phyloP scores from a whole-genome alignment of 139 green algal genomes.

The Eudorina sp. region DNA sequence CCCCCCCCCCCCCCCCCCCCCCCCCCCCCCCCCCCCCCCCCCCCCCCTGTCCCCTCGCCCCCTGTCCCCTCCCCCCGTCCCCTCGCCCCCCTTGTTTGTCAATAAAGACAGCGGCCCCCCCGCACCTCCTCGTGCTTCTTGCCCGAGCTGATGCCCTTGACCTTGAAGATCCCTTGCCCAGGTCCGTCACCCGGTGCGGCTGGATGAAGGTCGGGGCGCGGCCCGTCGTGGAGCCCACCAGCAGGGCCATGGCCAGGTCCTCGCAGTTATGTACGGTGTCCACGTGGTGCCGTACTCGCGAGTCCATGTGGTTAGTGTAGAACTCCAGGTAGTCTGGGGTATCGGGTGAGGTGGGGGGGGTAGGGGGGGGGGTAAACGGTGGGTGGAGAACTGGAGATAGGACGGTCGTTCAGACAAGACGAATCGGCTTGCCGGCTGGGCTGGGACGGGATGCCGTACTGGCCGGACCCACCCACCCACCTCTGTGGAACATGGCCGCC shows the following conservation, averaged over 20 bases:
- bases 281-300: conserved; percentile 60
- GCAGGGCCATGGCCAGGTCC: conserved; percentile 67
- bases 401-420: no score
- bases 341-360: no score
- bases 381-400: no score
- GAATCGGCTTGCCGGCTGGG: no score
- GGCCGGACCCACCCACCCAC: conserved; percentile 20
- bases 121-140: conserved; percentile 32
- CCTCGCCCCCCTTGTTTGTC: no score
- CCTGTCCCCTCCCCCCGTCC: no score
- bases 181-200: neutral
- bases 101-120: neutral
- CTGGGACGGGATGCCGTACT: no score
- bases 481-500: conserved; percentile 71
- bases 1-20: no score
- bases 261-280: conserved; percentile 70
- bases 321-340: conserved; percentile 66
- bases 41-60: no score
- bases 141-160: conserved; percentile 48
- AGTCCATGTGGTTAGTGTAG: conserved; percentile 68
- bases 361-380: no score
- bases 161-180: conserved; percentile 47
- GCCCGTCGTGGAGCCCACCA: conserved; percentile 53
- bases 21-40: no score
- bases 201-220: conserved; percentile 22